phyloP scores from a whole-genome alignment of 441 rosid species.

The Erysimum cheiri region DNA sequence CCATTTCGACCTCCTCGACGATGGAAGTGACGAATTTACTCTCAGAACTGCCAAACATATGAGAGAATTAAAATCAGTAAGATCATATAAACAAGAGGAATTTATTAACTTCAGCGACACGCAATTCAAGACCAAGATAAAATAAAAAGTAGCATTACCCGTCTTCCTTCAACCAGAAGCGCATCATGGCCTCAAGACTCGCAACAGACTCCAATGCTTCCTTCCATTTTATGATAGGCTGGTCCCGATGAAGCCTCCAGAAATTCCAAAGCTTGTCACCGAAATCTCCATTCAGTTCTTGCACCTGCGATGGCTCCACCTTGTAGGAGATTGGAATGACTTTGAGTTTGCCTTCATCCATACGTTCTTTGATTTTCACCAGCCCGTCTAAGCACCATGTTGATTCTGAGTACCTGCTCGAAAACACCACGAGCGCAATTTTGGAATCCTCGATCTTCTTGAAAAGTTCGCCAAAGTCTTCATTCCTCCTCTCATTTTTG shows the following conservation, averaged over 20 bases:
- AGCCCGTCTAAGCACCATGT: not conserved
- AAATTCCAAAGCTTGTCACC: conserved; percentile 1
- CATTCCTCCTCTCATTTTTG: not conserved
- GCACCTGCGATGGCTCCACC: not conserved
- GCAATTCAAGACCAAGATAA: not conserved
- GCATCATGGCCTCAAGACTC: not conserved
- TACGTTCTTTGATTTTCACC: not conserved
- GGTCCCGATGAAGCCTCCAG: not conserved
- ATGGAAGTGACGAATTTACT: not conserved
- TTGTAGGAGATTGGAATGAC: conserved; percentile 17
- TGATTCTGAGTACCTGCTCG: conserved; percentile 2
- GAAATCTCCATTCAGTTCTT: not conserved
- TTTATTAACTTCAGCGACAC: not conserved
- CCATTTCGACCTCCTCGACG: not conserved
- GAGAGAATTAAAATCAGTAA: not conserved
- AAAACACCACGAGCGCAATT: not conserved
- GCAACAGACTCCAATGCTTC: conserved; percentile 14
- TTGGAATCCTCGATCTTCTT: not conserved
- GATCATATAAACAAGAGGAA: not conserved
- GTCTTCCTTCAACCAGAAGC: not conserved
- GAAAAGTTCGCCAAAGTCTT: not conserved
- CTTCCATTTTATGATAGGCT: not conserved
- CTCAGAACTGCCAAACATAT: not conserved
- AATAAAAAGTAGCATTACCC: not conserved
- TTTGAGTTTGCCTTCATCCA: conserved; percentile 1